Evolutionary conservation across 2,329 filamentous ascomycete genomes (phyloP), one percentile per base, ranked within the genome.

Genomic region (Fusarium vanettenii): DNA sequence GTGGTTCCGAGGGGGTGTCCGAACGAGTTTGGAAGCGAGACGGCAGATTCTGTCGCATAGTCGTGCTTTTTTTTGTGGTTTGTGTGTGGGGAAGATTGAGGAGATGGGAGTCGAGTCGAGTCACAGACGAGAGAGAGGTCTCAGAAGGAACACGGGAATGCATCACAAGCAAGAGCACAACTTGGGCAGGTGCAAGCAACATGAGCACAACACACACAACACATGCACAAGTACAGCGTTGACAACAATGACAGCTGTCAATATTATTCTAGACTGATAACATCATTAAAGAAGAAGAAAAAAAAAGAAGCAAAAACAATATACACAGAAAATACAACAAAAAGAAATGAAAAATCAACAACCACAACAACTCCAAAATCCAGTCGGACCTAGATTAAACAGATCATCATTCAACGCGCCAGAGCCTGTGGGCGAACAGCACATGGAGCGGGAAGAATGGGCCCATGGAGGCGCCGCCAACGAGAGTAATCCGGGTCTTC

Each of bases 401-500:
- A 72, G 76, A 78, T 69, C 33, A 59, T 59, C 33, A 68, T 68
- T 64, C 43, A 60, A 55, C 64, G 63, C 63, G 67, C 68, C 71
- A 72, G 66, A 60, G 57, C 66, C 71, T 68, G 71, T 72, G 67
- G 66, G 71, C 37, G 71, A 76, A 74, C 77, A 79, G 69, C 74
- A 61, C 73, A 76, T 73, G 68, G 48, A 76, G 64, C 62, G 67
- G 67, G 65, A 60, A 43, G 64, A 71, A 79, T 79, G 77, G 76
- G 78, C 67, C 73, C 77, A 79, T 76, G 55, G 73, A 74, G 75
- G 75, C 76, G 75, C 64, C 69, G 64, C 55, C 56, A 67, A 67
- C 66, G 60, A 66, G 72, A 67, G 67, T 60, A 69, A 74, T 70
- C 77, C 77, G 77, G 77, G 70, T 71, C 73, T 75, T 75, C 70